These are phyloP conservation scores for Leucosporidium creatinivorum DNA, from an alignment of 768 basidiomycete genomes.

Conservation along the genomic window DNA sequence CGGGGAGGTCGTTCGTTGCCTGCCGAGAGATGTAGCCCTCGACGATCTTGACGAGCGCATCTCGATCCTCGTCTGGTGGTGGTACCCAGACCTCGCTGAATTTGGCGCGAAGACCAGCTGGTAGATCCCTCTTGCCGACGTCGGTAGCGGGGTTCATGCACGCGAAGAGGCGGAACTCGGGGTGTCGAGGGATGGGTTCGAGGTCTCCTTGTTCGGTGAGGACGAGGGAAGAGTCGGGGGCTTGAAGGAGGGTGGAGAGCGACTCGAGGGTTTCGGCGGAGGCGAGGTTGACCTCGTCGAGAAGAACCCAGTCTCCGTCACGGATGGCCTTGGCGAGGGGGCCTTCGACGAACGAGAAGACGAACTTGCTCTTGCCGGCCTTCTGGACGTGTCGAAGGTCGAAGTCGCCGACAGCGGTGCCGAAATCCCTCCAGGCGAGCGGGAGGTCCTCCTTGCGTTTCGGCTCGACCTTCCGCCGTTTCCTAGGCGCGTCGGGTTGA, in stretches of 20 bases:
- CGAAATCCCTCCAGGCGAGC: constrained; percentile 60
- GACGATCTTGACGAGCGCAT: constrained; percentile 79
- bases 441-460: constrained; percentile 27
- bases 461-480: constrained; percentile 31
- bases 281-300: constrained; percentile 94
- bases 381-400: constrained; percentile 74
- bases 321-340: constrained; percentile 85
- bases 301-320: constrained; percentile 84
- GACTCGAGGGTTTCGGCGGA: constrained; percentile 91
- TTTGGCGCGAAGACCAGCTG: constrained; percentile 75
- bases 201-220: constrained; percentile 87
- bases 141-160: constrained; percentile 99
- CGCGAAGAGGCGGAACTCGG: constrained; percentile 91
- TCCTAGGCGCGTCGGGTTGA: constrained; percentile 30
- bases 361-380: constrained; percentile 72
- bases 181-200: constrained; percentile 81
- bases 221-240: constrained; percentile 79
- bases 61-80: constrained; percentile 84
- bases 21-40: constrained; percentile 77
- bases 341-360: constrained; percentile 91
- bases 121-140: constrained; percentile 94
- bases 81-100: constrained; percentile 95
- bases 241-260: constrained; percentile 74
- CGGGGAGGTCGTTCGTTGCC: constrained; percentile 74
- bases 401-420: constrained; percentile 64